Base-by-base conservation (phyloP, 2,329 filamentous ascomycete genomes). In the Coleophoma crateriformis region DNA sequence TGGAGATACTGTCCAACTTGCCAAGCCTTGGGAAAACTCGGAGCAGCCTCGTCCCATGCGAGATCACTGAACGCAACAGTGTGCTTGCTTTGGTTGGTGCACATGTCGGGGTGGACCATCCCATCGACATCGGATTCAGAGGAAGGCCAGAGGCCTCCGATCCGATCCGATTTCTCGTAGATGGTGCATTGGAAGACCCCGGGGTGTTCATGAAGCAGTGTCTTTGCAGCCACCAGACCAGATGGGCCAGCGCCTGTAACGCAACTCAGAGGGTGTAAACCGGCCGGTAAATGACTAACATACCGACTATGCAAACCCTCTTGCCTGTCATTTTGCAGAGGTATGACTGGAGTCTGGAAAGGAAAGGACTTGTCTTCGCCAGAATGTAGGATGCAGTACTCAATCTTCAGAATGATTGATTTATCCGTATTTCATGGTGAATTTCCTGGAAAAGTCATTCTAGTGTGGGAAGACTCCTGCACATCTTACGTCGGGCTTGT, bases 81-180 rank as follows among this genome's bases (percentile, higher is more conserved):
- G 65, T 90, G 88, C 42, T 78, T 79, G 68, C 86, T 90, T 60
- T 91, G 81, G 64, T 95, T 95, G 4, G 80, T 80, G 14, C 79
- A 73, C 74, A 87, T 87, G 47, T 86, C 75, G 8, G 85, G 85
- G 54, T 86, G 81, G 14, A 85, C 68, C 37, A 79, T 68, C 1
- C 58, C 67, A n/a, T 54, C 57, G 48, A 3, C 12, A 17, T 83
- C 81, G 2, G 68, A 57, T 74, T 12, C 67, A 66, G 67, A 64
- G 1, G 71, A 68, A 3, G 85, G 84, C 89, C 89, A 95, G n/a
- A 94, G 77, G 0, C 89, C 89, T 11, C 88, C 89, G 14, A 92
- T 75, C 37, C 79, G 75, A 33, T 74, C 61, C 43, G 82, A 77
- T 14, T 76, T 70, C 45, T 95, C 89, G 59, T 86, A 88, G 20